Evolutionary conservation across 768 basidiomycete genomes (phyloP), one percentile per base, ranked within the genome.

Genomic region (Macrocybe gigantea): DNA sequence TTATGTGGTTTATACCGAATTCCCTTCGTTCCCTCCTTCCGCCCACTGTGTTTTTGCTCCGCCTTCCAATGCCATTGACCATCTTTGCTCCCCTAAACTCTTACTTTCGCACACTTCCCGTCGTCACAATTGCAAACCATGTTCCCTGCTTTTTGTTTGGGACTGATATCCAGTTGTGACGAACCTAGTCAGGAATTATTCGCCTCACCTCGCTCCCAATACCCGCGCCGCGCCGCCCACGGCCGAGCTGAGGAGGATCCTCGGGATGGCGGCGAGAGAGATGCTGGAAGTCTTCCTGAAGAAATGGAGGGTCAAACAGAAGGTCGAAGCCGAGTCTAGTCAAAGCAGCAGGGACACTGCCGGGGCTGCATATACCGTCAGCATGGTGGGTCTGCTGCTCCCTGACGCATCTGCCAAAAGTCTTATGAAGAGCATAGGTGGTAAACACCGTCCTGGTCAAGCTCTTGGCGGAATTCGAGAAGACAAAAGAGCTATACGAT

Each of bases 101-200:
- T 22, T 22, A 22, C 22, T 59, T 56, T 60, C 60, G 50, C 53
- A 59, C 54, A 45, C 48, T 53, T 60, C 54, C 63, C 53, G 56
- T 22, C 22, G 22, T 22, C 22, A 22, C 22, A 22, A 22, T 22
- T 22, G 22, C 22, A 22, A 22, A 22, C 22, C 22, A 22, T 22
- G 22, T 22, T 22, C 22, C 22, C 22, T 22, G 22, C 22, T 22
- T 64, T 68, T 69, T 66, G 71, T 63, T 74, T 77, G 74, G 78
- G 78, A 82, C 85, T 88, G 63, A 80, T 86, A 52, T 68, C 60
- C 71, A 93, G 93, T 93, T 78, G 78, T 78, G 66, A 78, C 74
- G 58, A 90, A 92, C 77, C 72, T 94, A 88, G 88, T 91, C 75
- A 78, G 80, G 74, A 93, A 93, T 61, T 93, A 94, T 64, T 88